phyloP scores from a whole-genome alignment of 306 rosid species.

The Castanopsis chinensis region DNA sequence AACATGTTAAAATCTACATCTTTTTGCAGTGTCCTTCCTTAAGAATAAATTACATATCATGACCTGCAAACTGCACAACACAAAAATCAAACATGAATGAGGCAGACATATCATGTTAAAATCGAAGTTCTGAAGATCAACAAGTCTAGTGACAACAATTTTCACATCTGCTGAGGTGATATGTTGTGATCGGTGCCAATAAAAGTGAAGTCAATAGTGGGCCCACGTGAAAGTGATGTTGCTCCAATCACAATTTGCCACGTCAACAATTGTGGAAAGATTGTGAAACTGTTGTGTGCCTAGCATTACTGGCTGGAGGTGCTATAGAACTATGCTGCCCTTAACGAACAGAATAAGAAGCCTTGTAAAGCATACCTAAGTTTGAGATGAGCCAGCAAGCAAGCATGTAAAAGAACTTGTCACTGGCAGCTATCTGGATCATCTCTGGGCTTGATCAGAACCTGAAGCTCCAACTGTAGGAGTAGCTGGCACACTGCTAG shows the following conservation, averaged over 20 bases:
- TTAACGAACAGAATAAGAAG: background rate
- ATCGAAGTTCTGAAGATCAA: background rate
- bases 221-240: too few relatives aligned
- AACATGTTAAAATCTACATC: slow-evolving; percentile 39
- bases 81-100: slow-evolving; percentile 3
- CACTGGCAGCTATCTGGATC: slow-evolving; percentile 45
- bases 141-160: background rate
- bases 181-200: too few relatives aligned
- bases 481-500: slow-evolving; percentile 55
- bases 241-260: too few relatives aligned
- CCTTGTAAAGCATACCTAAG: slow-evolving; percentile 34
- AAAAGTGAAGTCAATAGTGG: too few relatives aligned
- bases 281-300: too few relatives aligned
- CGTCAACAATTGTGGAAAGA: too few relatives aligned
- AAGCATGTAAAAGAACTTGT: slow-evolving; percentile 77
- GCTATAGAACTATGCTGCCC: background rate
- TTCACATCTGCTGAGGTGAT: too few relatives aligned
- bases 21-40: slow-evolving; percentile 36
- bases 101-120: background rate
- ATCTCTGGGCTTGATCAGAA: slow-evolving; percentile 88
- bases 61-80: slow-evolving; percentile 43
- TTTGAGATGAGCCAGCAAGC: slow-evolving; percentile 47
- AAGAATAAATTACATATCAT: slow-evolving; percentile 34
- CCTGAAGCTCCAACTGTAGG: slow-evolving; percentile 71
- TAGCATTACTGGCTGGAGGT: too few relatives aligned